Percentiles rank a stretch among this genome's conserved stretches.
phyloP scores from a whole-genome alignment of 257 asterid species.

The Anisodus tanguticus region DNA sequence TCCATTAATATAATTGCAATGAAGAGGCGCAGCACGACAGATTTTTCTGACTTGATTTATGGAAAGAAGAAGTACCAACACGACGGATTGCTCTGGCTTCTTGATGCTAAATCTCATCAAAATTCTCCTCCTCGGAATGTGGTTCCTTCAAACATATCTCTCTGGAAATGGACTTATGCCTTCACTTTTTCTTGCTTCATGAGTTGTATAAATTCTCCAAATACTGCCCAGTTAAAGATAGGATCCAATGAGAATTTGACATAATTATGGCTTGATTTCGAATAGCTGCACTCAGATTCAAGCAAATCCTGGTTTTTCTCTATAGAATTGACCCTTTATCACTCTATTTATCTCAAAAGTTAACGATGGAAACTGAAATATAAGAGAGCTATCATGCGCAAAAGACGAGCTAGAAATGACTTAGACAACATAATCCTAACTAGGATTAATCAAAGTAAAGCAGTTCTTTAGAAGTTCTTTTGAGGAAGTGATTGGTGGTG shows the following conservation, averaged over 20 bases:
- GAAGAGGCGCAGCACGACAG: neutral
- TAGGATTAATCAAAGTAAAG: neutral
- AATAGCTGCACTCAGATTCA: neutral
- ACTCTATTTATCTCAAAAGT: neutral
- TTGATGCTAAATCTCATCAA: neutral
- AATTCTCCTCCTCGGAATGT: neutral
- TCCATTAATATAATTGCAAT: neutral
- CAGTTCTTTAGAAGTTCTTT: neutral
- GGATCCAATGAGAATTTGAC: neutral
- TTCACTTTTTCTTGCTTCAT: conserved; percentile 43
- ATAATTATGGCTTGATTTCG: neutral
- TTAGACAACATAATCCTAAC: neutral
- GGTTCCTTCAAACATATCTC: neutral
- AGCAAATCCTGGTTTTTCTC: neutral
- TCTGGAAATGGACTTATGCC: conserved; percentile 21
- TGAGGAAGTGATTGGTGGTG: neutral
- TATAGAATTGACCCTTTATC: too few species aligned
- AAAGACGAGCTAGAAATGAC: neutral
- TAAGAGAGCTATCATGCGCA: too few species aligned
- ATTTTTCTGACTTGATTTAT: neutral
- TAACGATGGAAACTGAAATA: too few species aligned
- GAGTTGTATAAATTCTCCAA: conserved; percentile 45
- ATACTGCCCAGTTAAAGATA: conserved; percentile 33
- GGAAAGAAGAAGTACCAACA: neutral
- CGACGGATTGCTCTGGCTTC: neutral